Conservation (phyloP, 768 basidiomycete species). For the Boletus coccyginus region DNA sequence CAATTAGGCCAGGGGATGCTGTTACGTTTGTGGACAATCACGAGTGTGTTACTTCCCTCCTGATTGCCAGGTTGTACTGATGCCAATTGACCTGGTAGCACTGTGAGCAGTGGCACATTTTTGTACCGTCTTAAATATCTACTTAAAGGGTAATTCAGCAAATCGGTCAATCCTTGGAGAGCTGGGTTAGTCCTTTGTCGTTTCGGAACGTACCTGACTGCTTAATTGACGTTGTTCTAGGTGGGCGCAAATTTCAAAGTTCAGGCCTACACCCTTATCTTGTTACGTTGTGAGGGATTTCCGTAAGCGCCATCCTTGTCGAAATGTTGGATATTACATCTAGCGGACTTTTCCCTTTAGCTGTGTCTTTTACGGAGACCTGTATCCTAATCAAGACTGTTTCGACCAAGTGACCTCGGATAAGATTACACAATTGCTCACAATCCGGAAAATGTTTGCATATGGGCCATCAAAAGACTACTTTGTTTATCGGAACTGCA, state of each 20-base stretch:
- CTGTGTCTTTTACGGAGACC: constrained; percentile 85
- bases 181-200: constrained; percentile 57
- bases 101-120: constrained; percentile 47
- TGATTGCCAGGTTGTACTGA: neutral
- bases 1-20: constrained; percentile 70
- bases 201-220: neutral
- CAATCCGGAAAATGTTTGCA: constrained; percentile 62
- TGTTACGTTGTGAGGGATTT: constrained; percentile 66
- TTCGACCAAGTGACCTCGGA: constrained; percentile 52
- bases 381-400: constrained; percentile 70
- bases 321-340: neutral
- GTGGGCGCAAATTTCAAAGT: constrained; percentile 70
- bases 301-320: constrained; percentile 51
- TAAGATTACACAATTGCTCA: constrained; percentile 54
- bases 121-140: neutral
- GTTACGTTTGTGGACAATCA: constrained; percentile 92
- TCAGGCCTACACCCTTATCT: constrained; percentile 79
- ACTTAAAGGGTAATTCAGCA: constrained; percentile 35
- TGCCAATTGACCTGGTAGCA: constrained; percentile 39
- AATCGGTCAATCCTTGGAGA: constrained; percentile 75
- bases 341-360: constrained; percentile 34
- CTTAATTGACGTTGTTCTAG: constrained; percentile 34
- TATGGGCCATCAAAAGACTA: constrained; percentile 67
- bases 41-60: constrained; percentile 51
- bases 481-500: constrained; percentile 54